Evolutionary conservation across 2,329 filamentous ascomycete genomes (phyloP).

Genomic region (Stemphylium beticola): DNA sequence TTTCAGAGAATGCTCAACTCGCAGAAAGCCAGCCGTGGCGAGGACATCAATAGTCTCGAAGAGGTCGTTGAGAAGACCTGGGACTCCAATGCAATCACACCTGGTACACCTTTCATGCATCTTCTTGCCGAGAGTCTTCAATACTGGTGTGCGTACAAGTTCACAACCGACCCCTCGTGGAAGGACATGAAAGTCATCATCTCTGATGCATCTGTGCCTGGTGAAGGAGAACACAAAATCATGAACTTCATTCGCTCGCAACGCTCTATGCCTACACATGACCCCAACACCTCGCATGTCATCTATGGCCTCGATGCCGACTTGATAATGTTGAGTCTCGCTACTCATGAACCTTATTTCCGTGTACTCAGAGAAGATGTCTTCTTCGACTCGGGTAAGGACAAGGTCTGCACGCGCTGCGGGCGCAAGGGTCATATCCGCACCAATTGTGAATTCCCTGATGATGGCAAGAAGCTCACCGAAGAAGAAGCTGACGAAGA

Average conservation of each 20-base stretch:
- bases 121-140: conserved; percentile 86
- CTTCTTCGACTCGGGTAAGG: conserved; percentile 86
- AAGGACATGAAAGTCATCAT: conserved; percentile 93
- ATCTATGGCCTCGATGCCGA: conserved; percentile 98
- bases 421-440: conserved; percentile 92
- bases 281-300: conserved; percentile 96
- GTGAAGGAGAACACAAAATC: conserved; percentile 98
- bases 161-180: conserved; percentile 96
- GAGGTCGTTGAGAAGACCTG: conserved; percentile 85
- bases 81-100: conserved; percentile 87
- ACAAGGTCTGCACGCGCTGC: conserved; percentile 85
- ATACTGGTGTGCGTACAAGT: conserved; percentile 97
- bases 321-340: conserved; percentile 97
- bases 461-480: conserved; percentile 69
- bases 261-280: conserved; percentile 84
- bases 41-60: conserved; percentile 65
- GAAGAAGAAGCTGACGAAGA: conserved; percentile 73
- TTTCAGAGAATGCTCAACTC: conserved; percentile 83
- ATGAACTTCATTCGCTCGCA: conserved; percentile 98
- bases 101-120: conserved; percentile 98
- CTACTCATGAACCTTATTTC: conserved; percentile 97
- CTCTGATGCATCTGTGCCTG: conserved; percentile 95
- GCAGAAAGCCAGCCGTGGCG: conserved; percentile 63
- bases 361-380: conserved; percentile 96
- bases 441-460: conserved; percentile 68